phyloP scores from a whole-genome alignment of 2,329 filamentous ascomycete genomes.

The Ophiostoma perfectum region DNA sequence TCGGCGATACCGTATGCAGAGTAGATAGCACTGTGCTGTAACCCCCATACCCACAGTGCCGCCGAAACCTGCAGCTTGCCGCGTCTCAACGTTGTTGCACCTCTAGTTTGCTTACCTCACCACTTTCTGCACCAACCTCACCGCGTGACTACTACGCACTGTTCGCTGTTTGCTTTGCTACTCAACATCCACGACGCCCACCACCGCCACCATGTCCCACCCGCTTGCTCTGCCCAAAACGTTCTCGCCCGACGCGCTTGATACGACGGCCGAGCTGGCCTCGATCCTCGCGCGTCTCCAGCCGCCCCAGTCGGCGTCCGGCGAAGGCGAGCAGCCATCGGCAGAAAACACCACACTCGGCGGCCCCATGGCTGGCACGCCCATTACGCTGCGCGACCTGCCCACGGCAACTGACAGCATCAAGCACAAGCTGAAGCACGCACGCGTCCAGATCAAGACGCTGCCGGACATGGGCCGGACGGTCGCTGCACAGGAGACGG shows the following conservation, averaged over 20 bases:
- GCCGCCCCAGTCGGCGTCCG: conserved; percentile 37
- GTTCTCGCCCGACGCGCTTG: conserved; percentile 76
- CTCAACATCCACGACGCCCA: not conserved
- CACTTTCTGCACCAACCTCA: not conserved
- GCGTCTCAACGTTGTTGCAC: not conserved
- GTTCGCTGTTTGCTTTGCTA: not conserved
- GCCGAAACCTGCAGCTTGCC: not conserved
- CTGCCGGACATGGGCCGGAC: conserved; percentile 66
- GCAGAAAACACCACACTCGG: conserved; percentile 30
- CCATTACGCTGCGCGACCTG: conserved; percentile 63
- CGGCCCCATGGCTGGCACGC: conserved; percentile 19
- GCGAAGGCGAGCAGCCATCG: conserved; percentile 34
- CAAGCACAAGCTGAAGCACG: conserved; percentile 77
- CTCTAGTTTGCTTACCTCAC: not conserved
- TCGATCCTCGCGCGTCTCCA: conserved; percentile 71
- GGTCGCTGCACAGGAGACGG: conserved; percentile 62
- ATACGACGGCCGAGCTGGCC: conserved; percentile 77
- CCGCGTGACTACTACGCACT: not conserved
- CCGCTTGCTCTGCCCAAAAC: conserved; percentile 53
- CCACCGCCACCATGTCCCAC: conserved; percentile 30
- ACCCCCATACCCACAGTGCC: not conserved
- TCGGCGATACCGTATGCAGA: not conserved
- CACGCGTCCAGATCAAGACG: conserved; percentile 58
- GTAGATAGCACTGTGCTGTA: not conserved
- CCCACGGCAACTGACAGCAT: conserved; percentile 70